Evolutionary conservation across 2,329 filamentous ascomycete genomes (phyloP), one percentile per base, ranked within the genome.

Genomic region (Beauveria sp.): DNA sequence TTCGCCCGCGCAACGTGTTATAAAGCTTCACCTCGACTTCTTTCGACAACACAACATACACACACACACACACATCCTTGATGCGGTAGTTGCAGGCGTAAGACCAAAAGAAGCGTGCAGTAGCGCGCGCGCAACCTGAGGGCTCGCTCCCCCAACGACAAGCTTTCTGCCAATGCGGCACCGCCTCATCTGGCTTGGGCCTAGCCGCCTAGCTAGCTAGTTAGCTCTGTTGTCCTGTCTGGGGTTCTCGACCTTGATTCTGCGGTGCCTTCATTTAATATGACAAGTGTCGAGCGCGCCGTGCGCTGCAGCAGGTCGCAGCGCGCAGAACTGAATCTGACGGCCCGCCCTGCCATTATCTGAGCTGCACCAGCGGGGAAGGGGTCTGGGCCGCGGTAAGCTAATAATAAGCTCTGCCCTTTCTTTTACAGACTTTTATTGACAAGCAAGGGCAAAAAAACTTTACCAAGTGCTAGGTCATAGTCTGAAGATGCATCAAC

Each of bases 1-100:
- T 5, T 38, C 31, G 24, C 46, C 34, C 26, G 38, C 57, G 58
- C 58, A 60, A 60, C 58, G 58, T 60, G 49, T 48, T 60, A 54
- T 60, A 45, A 54, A 53, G 50, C 18, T 52, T 43, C 24, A 51
- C 38, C 28, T 42, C 6, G 31, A 26, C 24, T 34, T 49, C 54
- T 51, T 6, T 43, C 8, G 34, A 16, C 18, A 20, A 52, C 12
- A 34, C 31, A 28, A 28, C 6, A 28, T 9, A 26, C 28, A 31
- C 9, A 31, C 2, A 10, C 9, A 34, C 31, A 34, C 34, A 16
- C 5, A 14, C 34, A 16, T 16, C 57, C 24, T 60, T 10, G 26
- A 57, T 24, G 14, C 7, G 57, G 48, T 26, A 60, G 22, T 31
- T 45, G 48, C 40, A 50, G 12, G 46, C 31, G 46, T 51, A 24